Conservation (phyloP, 208 protist species). For the Trypanosoma brucei region DNA sequence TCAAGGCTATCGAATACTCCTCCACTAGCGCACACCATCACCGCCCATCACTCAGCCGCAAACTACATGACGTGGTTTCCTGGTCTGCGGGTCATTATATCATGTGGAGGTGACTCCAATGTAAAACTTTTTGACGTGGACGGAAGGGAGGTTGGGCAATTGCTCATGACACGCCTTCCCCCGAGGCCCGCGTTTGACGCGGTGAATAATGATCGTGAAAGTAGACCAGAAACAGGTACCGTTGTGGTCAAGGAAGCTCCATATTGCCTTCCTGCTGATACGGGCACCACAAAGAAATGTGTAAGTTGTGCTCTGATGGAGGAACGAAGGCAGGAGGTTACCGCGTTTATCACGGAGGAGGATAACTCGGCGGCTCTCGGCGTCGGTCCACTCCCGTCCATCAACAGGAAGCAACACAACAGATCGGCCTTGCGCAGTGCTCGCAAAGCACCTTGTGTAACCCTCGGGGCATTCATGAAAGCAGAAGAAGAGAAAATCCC, state of each 20-base stretch:
- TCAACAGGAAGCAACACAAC: no score
- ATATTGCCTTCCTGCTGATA: background rate
- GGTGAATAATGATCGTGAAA: background rate
- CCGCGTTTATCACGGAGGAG: background rate
- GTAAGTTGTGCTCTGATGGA: background rate
- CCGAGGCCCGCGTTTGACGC: constrained; percentile 8
- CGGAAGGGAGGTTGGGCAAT: constrained; percentile 28
- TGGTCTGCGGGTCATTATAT: constrained; percentile 31
- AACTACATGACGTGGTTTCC: constrained; percentile 36
- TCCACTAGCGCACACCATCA: constrained; percentile 6
- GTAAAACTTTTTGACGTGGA: constrained; percentile 40
- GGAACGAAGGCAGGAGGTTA: background rate
- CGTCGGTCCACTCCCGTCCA: no score
- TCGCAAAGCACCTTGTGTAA: no score
- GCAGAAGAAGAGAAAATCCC: no score
- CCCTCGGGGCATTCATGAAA: no score
- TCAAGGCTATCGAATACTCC: background rate
- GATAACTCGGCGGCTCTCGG: background rate
- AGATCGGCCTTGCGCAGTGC: no score
- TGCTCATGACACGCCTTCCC: constrained; percentile 43
- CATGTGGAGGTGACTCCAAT: constrained; percentile 41
- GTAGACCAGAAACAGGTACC: background rate
- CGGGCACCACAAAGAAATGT: background rate
- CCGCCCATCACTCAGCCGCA: background rate
- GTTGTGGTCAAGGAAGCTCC: background rate